Evolutionary conservation across 345 rosid species (phyloP), one percentile per base, ranked within the genome.

Genomic region (Aethionema arabicum): DNA sequence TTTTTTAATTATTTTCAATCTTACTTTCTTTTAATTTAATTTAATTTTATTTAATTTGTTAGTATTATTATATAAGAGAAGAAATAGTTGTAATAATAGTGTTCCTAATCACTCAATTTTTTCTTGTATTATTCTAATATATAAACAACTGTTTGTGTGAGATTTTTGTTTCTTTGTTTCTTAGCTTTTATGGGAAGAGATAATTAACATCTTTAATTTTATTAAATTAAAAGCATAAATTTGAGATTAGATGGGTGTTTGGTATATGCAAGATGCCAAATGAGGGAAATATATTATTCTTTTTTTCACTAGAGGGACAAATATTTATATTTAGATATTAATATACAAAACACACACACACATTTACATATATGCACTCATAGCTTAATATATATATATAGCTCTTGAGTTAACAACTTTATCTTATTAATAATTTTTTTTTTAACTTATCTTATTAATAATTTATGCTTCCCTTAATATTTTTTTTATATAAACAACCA

Each of bases 171-270:
- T 72, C 50, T 38, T 58, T 59, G 70, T 47, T 52, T 49, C 39
- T 65, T 59, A 51, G 56, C 75, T 65, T 59, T 72, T 52, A 3
- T 7, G 45, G 7, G 56, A 72, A 47, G 56, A 11, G 50, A 65
- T 59, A 9, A 60, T 72, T 46, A 66, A 59, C 71, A 5, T 40
- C 46, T 46, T 71, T 40, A 8, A 6, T 30, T 44, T 59, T 33
- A 32, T 7, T 43, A 45, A 52, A 72, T 46, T 9, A 9, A 37
- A n/a, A 37, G 56, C 33, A 32, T 72, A 43, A 58, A 27, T 30
- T 47, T 47, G 63, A 59, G 66, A 72, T 72, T 72, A 72, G 75
- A 65, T 72, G 59, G 57, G 57, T 65, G 71, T 72, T 65, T 65
- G 75, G 75, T 65, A 59, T 72, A 59, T 54, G 55, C 42, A 59